These are phyloP conservation scores for Fusarium coffeatum DNA, from an alignment of 2,329 filamentous ascomycete genomes.

Conservation along the genomic window DNA sequence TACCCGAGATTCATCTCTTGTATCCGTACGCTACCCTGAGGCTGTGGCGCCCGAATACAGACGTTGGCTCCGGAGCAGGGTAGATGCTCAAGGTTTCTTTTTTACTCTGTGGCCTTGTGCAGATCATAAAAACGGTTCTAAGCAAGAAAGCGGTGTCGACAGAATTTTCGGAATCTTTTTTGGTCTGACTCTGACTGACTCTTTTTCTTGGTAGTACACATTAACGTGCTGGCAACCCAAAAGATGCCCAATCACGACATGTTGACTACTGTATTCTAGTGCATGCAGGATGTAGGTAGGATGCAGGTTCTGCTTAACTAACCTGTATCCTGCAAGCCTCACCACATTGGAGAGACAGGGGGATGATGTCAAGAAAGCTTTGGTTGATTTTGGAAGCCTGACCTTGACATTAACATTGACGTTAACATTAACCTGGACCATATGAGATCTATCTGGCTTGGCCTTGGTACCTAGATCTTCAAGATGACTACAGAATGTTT, in stretches of 20 bases:
- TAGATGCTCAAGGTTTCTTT: constrained; percentile 20
- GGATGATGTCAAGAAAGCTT: constrained; percentile 34
- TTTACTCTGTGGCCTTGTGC: constrained; percentile 21
- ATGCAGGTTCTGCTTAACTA: constrained; percentile 31
- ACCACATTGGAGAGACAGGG: constrained; percentile 12
- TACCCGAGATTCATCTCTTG: constrained; percentile 8
- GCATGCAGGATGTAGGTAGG: constrained; percentile 14
- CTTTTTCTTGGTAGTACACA: neutral
- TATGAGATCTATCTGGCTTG: neutral
- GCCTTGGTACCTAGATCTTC: neutral
- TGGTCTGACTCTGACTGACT: neutral
- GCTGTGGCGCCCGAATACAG: constrained; percentile 12
- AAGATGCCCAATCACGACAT: constrained; percentile 29
- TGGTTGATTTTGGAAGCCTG: constrained; percentile 15
- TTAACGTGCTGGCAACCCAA: constrained; percentile 9
- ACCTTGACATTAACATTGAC: neutral
- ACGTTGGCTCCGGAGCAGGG: constrained; percentile 10
- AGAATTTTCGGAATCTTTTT: constrained; percentile 26
- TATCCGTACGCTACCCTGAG: constrained; percentile 9
- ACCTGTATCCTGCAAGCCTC: constrained; percentile 28
- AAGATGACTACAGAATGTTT: neutral
- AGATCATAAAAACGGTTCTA: constrained; percentile 34
- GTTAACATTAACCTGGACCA: neutral
- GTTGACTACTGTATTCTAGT: neutral
- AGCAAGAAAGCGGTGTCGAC: constrained; percentile 42